phyloP scores from a whole-genome alignment of 192 early-diverging fungal genomes.

The Polychytrium aggregatum region DNA sequence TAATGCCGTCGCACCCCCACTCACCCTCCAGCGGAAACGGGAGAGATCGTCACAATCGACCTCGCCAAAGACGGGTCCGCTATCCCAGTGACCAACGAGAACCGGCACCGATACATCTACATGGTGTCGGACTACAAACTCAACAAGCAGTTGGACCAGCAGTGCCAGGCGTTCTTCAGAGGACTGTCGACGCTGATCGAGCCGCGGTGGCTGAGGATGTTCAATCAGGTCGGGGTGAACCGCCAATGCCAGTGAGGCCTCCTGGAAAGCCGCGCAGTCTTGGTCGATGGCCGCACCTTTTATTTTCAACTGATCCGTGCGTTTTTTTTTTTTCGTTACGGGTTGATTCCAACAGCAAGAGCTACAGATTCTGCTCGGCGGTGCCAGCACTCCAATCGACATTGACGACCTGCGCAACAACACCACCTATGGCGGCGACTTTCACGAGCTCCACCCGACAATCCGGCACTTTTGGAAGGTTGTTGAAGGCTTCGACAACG shows the following conservation, averaged over 20 bases:
- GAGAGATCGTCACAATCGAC: constrained; percentile 31
- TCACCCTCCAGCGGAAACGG: constrained; percentile 13
- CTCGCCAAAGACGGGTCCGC: constrained; percentile 66
- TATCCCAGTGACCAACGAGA: constrained; percentile 72
- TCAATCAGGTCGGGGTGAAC: constrained; percentile 82
- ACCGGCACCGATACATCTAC: constrained; percentile 80
- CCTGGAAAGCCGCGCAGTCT: too few species aligned
- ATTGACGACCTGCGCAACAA: constrained; percentile 62
- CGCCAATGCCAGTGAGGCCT: too few species aligned
- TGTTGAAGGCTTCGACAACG: constrained; percentile 40
- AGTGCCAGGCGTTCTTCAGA: constrained; percentile 70
- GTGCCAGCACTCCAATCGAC: constrained; percentile 61
- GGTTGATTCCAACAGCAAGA: constrained; percentile 67
- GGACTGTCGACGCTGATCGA: constrained; percentile 80
- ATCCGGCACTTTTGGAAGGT: constrained; percentile 69
- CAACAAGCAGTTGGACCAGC: constrained; percentile 64
- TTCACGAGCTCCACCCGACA: constrained; percentile 53
- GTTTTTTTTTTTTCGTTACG: too few species aligned
- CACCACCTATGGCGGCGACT: constrained; percentile 69
- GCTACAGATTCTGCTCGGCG: constrained; percentile 80
- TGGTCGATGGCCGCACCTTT: too few species aligned
- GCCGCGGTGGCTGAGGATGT: constrained; percentile 82
- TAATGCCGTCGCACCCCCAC: too few species aligned
- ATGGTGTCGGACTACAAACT: constrained; percentile 79
- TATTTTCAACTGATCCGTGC: too few species aligned